Percentiles rank a stretch among this genome's conserved stretches.
These are phyloP conservation scores for Fusarium stilboides DNA, from an alignment of 2,329 filamentous ascomycete species.

Conservation along the genomic window DNA sequence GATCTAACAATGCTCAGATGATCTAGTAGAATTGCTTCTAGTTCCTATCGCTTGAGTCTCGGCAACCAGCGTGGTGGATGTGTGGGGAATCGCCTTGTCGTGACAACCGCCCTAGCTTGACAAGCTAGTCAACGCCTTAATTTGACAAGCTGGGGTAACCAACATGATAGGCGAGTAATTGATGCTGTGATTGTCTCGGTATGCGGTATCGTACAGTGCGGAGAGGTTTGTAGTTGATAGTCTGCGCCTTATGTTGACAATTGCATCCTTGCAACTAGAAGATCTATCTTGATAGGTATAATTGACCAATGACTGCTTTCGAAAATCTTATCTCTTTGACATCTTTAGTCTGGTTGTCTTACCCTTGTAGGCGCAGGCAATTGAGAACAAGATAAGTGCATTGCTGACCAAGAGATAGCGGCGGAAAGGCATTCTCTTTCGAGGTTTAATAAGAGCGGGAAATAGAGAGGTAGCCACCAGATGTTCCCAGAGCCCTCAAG, in stretches of 20 bases:
- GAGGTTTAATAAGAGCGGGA: too few species aligned
- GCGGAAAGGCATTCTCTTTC: too few species aligned
- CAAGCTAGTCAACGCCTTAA: constrained; percentile 41
- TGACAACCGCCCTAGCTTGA: constrained; percentile 42
- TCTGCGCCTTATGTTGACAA: constrained; percentile 22
- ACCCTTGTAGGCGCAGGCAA: too few species aligned
- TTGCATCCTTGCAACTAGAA: not conserved
- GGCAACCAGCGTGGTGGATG: constrained; percentile 19
- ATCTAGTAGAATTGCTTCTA: constrained; percentile 12
- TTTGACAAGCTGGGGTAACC: constrained; percentile 37
- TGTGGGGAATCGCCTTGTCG: constrained; percentile 42
- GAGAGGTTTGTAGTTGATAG: not conserved
- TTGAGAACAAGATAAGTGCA: too few species aligned
- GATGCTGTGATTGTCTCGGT: not conserved
- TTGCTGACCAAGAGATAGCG: too few species aligned
- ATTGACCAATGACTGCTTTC: constrained; percentile 7
- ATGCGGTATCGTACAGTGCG: too few species aligned
- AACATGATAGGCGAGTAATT: constrained; percentile 9
- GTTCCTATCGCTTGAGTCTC: not conserved
- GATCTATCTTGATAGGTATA: not conserved
- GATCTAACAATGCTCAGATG: constrained; percentile 17
- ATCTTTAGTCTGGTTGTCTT: too few species aligned
- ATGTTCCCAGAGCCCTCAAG: too few species aligned
- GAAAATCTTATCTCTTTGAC: too few species aligned
- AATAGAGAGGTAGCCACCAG: too few species aligned